Percentiles rank a stretch among this genome's conserved stretches.
Evolutionary conservation across 805 yeast species (phyloP).

Genomic region (Suhomyces sp.): DNA sequence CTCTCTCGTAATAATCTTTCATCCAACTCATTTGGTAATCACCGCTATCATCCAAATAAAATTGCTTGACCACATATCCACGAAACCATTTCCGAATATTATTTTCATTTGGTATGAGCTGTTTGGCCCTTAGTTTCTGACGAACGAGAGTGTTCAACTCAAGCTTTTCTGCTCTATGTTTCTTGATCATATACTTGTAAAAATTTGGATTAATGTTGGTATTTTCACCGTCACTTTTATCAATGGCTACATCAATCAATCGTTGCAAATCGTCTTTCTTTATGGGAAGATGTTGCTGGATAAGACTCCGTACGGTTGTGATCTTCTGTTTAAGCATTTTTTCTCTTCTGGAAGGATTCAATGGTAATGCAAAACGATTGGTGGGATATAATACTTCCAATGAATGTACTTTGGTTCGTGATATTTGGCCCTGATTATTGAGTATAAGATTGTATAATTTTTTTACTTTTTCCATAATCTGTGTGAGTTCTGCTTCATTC

Average conservation of each 20-base stretch:
- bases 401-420: conserved; percentile 25
- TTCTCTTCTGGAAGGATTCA: conserved; percentile 28
- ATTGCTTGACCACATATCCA: conserved; percentile 31
- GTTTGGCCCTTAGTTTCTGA: conserved; percentile 22
- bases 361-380: conserved; percentile 30
- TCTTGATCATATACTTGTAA: conserved; percentile 27
- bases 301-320: conserved; percentile 20
- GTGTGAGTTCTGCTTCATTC: too few species aligned
- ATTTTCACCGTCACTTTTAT: neutral
- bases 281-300: conserved; percentile 23
- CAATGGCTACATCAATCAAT: conserved; percentile 17
- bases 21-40: conserved; percentile 24
- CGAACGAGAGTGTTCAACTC: conserved; percentile 17
- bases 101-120: conserved; percentile 29
- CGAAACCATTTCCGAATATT: conserved; percentile 28
- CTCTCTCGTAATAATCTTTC: conserved; percentile 24
- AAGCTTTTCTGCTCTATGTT: conserved; percentile 15
- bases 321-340: conserved; percentile 24
- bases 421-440: conserved; percentile 17
- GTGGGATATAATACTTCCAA: conserved; percentile 35
- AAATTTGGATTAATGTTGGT: conserved; percentile 25
- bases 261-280: conserved; percentile 13
- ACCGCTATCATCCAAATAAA: conserved; percentile 20
- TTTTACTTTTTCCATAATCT: conserved; percentile 13
- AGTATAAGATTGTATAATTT: conserved; percentile 22